These are phyloP conservation scores for Penicillium longicatenatum DNA, from an alignment of 495 filamentous ascomycete genomes.

Conservation along the genomic window DNA sequence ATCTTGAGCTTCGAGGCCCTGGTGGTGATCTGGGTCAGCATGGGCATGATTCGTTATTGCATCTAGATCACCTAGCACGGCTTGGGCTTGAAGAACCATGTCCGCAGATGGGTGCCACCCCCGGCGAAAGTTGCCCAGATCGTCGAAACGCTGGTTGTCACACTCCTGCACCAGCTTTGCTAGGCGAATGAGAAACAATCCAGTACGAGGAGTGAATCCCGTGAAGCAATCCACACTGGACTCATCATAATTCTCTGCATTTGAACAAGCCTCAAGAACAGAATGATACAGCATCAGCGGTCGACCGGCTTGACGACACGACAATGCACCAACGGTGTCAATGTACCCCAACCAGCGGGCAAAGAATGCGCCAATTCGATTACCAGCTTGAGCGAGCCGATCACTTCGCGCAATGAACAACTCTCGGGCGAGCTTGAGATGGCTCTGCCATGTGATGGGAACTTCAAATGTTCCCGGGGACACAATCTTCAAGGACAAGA, in stretches of 20 bases:
- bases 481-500: slow-evolving; percentile 83
- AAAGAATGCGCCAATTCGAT: slow-evolving; percentile 77
- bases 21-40: slow-evolving; percentile 36
- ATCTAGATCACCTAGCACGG: slow-evolving; percentile 55
- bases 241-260: slow-evolving; percentile 49
- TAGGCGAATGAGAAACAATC: slow-evolving; percentile 71
- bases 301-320: slow-evolving; percentile 62
- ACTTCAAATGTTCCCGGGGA: slow-evolving; percentile 79
- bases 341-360: slow-evolving; percentile 85
- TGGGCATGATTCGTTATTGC: slow-evolving; percentile 34
- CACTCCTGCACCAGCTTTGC: slow-evolving; percentile 72
- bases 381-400: slow-evolving; percentile 54
- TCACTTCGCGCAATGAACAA: slow-evolving; percentile 69
- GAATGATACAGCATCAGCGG: slow-evolving; percentile 59
- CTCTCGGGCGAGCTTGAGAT: slow-evolving; percentile 73
- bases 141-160: slow-evolving; percentile 67
- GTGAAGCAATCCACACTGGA: slow-evolving; percentile 77
- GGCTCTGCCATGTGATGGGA: slow-evolving; percentile 73
- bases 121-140: slow-evolving; percentile 47
- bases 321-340: slow-evolving; percentile 76
- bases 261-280: slow-evolving; percentile 48
- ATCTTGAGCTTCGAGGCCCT: slow-evolving; percentile 46
- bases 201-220: slow-evolving; percentile 71
- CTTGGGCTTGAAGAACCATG: slow-evolving; percentile 54
- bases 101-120: slow-evolving; percentile 63